Evolutionary conservation across 257 asterid species (phyloP).

Genomic region (Lantana camara): DNA sequence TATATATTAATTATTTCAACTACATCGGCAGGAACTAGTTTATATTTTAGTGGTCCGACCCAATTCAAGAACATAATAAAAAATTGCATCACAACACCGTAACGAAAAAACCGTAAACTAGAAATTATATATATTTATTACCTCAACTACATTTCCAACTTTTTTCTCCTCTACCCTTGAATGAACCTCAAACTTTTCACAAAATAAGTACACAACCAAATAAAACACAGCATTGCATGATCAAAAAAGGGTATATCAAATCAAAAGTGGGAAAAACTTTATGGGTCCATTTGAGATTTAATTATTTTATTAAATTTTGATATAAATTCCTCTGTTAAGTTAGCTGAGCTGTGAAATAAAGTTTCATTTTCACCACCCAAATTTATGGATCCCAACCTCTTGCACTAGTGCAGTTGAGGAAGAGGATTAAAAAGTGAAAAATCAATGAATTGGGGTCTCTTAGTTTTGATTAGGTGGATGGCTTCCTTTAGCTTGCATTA

Average conservation of each 20-base stretch:
- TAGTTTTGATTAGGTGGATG: conserved; percentile 28
- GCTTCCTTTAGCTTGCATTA: conserved; percentile 43
- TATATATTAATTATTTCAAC: no score
- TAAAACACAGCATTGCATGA: background rate
- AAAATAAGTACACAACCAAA: background rate
- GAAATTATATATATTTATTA: background rate
- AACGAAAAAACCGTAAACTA: no score
- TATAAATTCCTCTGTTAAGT: conserved; percentile 25
- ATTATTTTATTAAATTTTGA: background rate
- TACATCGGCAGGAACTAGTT: no score
- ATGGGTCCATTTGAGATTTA: background rate
- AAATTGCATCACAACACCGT: no score
- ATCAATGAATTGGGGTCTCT: conserved; percentile 32
- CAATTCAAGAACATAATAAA: no score
- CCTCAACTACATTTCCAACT: background rate
- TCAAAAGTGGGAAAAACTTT: background rate
- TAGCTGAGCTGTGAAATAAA: conserved; percentile 51
- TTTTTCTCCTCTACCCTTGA: background rate
- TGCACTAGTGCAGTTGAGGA: conserved; percentile 21
- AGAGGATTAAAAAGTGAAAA: conserved; percentile 26
- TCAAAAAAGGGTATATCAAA: background rate
- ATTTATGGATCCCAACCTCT: conserved; percentile 23
- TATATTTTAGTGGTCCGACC: no score
- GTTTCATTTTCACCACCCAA: conserved; percentile 33
- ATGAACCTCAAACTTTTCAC: background rate